phyloP scores from a whole-genome alignment of 2,329 filamentous ascomycete genomes.

The Capronia americana region DNA sequence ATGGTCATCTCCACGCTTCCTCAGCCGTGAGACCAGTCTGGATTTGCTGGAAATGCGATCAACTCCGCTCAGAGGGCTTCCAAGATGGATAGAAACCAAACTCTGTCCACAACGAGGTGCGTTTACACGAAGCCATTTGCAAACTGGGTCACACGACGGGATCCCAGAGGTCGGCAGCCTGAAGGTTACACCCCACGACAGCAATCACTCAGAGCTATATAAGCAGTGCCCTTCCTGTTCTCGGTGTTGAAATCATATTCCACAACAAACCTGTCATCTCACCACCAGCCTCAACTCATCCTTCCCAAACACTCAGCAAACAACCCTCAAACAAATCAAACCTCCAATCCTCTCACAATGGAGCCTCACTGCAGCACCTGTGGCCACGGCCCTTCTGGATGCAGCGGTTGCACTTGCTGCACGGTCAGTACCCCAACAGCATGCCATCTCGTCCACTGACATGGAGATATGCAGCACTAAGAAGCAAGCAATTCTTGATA shows the following conservation, averaged over 20 bases:
- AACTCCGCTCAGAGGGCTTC: background rate
- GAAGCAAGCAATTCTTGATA: background rate
- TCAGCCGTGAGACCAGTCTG: background rate
- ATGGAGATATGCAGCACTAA: slow-evolving; percentile 4
- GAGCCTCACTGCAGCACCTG: slow-evolving; percentile 11
- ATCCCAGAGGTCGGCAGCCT: background rate
- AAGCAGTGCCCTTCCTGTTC: background rate
- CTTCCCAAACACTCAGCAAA: background rate
- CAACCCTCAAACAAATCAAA: background rate
- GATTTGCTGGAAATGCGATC: background rate
- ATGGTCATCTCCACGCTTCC: background rate
- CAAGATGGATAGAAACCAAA: background rate
- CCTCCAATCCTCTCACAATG: background rate
- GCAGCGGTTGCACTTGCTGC: slow-evolving; percentile 12
- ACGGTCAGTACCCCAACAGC: slow-evolving; percentile 6
- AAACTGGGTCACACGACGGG: background rate
- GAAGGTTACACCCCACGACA: background rate
- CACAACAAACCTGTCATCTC: background rate
- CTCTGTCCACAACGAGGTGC: background rate
- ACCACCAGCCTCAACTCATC: background rate
- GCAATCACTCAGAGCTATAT: background rate
- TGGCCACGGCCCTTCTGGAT: slow-evolving; percentile 5
- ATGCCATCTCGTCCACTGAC: background rate
- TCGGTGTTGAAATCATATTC: background rate
- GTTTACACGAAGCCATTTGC: background rate